Conservation (phyloP, 2,329 filamentous ascomycete genomes). For the Fusarium sp. region DNA sequence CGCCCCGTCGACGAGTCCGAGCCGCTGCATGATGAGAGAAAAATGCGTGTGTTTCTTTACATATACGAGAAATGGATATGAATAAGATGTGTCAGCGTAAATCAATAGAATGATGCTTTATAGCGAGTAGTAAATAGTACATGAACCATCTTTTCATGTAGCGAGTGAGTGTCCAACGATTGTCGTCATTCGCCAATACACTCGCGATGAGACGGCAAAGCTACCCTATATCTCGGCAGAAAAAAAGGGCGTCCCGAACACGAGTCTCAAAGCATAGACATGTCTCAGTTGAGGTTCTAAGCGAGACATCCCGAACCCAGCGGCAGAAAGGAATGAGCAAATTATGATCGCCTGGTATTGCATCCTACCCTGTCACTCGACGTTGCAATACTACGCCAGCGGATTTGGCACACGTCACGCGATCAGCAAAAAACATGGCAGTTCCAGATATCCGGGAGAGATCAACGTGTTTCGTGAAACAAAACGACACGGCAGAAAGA, state of each 20-base stretch:
- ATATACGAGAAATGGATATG: neutral
- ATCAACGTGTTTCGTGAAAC: neutral
- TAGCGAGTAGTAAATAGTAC: neutral
- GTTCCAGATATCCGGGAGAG: neutral
- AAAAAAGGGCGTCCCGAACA: neutral
- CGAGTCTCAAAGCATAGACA: neutral
- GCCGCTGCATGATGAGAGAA: no score
- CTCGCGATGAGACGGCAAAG: no score
- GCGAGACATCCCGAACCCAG: neutral
- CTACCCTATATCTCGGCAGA: neutral
- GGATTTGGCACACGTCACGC: neutral
- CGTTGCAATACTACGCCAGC: neutral
- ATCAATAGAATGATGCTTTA: neutral
- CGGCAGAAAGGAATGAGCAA: neutral
- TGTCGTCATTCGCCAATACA: neutral
- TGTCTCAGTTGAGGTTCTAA: neutral
- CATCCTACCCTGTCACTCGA: neutral
- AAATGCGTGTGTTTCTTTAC: neutral
- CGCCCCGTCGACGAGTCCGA: neutral
- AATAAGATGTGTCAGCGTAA: neutral
- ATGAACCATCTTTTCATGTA: neutral
- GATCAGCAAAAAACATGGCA: neutral
- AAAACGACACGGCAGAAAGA: neutral
- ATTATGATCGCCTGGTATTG: neutral
- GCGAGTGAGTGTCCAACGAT: neutral